Percentiles rank a stretch among this genome's conserved stretches.
phyloP scores from a whole-genome alignment of 495 filamentous ascomycete species.

The Filosporella fistucella region DNA sequence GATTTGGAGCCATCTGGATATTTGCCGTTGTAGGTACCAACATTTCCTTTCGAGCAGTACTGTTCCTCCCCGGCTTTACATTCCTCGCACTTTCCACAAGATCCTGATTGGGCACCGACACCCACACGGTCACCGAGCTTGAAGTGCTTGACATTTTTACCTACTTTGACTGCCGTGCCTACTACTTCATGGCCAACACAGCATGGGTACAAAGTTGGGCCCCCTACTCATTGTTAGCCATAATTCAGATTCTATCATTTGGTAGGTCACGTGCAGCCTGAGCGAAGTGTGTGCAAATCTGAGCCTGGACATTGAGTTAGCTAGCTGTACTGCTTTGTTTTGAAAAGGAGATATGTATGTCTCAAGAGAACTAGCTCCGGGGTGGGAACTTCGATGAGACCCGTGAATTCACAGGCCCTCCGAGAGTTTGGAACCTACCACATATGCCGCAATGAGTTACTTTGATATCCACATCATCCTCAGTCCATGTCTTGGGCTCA shows the following conservation, averaged over 20 bases:
- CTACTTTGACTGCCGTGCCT: conserved; percentile 68
- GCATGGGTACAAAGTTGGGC: conserved; percentile 62
- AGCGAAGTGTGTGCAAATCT: conserved; percentile 59
- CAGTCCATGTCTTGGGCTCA: conserved; percentile 72
- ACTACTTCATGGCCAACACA: conserved; percentile 85
- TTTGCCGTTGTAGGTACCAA: conserved; percentile 65
- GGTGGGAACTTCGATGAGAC: too few species aligned
- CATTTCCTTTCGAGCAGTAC: conserved; percentile 26
- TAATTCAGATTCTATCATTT: neutral
- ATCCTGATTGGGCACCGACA: conserved; percentile 72
- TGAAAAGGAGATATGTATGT: too few species aligned
- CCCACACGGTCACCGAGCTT: conserved; percentile 81
- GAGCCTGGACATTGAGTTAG: conserved; percentile 21
- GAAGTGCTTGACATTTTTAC: conserved; percentile 57
- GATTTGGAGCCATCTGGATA: conserved; percentile 61
- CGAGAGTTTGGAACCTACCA: conserved; percentile 34
- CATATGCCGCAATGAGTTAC: conserved; percentile 84
- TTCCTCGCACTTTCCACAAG: conserved; percentile 71
- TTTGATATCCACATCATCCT: conserved; percentile 73
- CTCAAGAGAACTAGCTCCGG: too few species aligned
- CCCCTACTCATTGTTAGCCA: conserved; percentile 56
- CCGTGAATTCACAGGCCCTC: neutral
- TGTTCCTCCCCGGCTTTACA: conserved; percentile 34
- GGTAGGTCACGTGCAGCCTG: neutral
- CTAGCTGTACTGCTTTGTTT: neutral